Percentiles rank a stretch among this genome's conserved stretches.
Conservation (phyloP, 345 rosid genomes). For the Syzygium oleosum region DNA sequence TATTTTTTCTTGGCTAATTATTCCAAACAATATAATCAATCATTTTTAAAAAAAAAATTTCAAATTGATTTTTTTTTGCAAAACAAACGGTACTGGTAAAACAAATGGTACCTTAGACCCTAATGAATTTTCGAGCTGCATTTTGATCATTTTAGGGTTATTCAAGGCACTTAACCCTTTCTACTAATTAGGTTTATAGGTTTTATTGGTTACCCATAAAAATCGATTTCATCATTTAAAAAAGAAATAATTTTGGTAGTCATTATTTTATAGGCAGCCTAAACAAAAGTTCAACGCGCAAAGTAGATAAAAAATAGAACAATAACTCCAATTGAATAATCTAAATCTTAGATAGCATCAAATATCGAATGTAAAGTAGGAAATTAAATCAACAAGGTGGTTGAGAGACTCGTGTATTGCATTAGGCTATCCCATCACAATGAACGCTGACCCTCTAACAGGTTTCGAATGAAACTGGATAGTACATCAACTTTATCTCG, state of each 20-base stretch:
- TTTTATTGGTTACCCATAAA: background rate
- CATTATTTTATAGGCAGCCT: background rate
- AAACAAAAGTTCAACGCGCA: background rate
- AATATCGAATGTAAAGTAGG: background rate
- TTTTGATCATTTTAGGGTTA: background rate
- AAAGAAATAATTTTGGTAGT: background rate
- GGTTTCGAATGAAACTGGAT: background rate
- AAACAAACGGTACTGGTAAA: rapidly evolving
- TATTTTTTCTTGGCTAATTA: background rate
- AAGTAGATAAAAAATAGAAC: background rate
- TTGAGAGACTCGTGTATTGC: background rate
- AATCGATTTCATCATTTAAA: background rate
- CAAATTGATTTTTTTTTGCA: rapidly evolving
- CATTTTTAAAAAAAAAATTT: background rate
- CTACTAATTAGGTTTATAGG: background rate
- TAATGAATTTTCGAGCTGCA: background rate
- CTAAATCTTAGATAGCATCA: background rate
- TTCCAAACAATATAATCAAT: background rate
- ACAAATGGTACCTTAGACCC: background rate
- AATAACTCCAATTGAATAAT: background rate
- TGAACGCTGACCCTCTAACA: background rate
- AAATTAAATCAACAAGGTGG: background rate
- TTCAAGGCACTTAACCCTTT: background rate
- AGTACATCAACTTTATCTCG: background rate
- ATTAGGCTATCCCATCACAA: rapidly evolving